Percentiles rank a stretch among this genome's conserved stretches.
Conservation (phyloP, 2,329 filamentous ascomycete species). For the Chaetoscypha palmicola region DNA sequence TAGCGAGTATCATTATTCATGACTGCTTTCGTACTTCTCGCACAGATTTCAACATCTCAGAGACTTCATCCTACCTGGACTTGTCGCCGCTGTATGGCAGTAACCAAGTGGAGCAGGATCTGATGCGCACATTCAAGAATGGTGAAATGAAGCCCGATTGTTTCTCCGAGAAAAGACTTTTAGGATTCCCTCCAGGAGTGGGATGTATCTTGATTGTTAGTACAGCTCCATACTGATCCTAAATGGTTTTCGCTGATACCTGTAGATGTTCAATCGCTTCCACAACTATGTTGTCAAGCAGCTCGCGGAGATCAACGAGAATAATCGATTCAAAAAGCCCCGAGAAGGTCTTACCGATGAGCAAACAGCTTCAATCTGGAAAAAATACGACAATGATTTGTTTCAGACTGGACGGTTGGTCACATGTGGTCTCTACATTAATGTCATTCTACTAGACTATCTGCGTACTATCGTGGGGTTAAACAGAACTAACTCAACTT, state of each 20-base stretch:
- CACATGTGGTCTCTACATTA: slow-evolving; percentile 69
- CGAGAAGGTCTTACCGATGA: slow-evolving; percentile 41
- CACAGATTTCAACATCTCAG: slow-evolving; percentile 53
- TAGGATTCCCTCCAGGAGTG: slow-evolving; percentile 66
- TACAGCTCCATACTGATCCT: background rate
- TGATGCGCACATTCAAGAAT: slow-evolving; percentile 56
- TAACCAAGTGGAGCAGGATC: slow-evolving; percentile 40
- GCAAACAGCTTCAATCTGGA: slow-evolving; percentile 40
- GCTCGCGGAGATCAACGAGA: slow-evolving; percentile 77
- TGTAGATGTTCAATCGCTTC: slow-evolving; percentile 53
- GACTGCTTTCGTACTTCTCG: slow-evolving; percentile 58
- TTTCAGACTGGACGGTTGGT: slow-evolving; percentile 75
- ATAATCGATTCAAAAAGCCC: slow-evolving; percentile 67
- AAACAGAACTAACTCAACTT: slow-evolving; percentile 35
- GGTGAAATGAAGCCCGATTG: slow-evolving; percentile 67
- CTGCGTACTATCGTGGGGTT: slow-evolving; percentile 54
- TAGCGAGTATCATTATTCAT: slow-evolving; percentile 62
- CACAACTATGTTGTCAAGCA: slow-evolving; percentile 82
- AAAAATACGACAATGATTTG: slow-evolving; percentile 67
- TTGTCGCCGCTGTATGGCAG: slow-evolving; percentile 69
- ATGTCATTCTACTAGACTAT: slow-evolving; percentile 72
- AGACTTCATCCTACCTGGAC: slow-evolving; percentile 70
- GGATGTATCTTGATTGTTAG: slow-evolving; percentile 59
- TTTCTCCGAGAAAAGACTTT: slow-evolving; percentile 63
- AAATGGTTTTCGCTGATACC: background rate